Base-by-base conservation (phyloP, 169 alveolate species). In the Plasmodium cynomolgi region DNA sequence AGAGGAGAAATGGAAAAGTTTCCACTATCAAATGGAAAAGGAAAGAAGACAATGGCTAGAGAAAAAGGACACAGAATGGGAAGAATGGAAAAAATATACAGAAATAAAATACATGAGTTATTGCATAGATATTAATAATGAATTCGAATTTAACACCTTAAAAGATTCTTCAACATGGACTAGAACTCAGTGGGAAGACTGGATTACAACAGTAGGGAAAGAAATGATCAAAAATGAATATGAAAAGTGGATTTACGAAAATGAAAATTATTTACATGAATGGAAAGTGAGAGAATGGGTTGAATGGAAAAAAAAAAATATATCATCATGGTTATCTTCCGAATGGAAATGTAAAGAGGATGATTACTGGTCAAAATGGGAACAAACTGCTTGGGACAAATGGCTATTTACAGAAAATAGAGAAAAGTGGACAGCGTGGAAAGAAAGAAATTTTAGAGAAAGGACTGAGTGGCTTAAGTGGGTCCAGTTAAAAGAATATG, bases 261-360 rank as follows among this genome's bases (percentile, higher is more conserved):
- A 33, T 33, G 54, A 75, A 29, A 29, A 33, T 8, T 26, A 23
- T 29, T 33, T 75, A 75, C 13, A 75, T 75, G 20, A 75, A 75
- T 15, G 34, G 50, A 33, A 33, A 5, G 34, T 26, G 50, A 75
- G n/a, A 29, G 41, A 75, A 75, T 75, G 83, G 83, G n/a, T 75
- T 75, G 56, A 20, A 33, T 75, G 83, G 83, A 75, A 75, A 75
- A 34, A 75, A 29, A 33, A 75, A 17, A 75, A 75, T 33, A 75
- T 75, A 31, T 29, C 29, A 33, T 75, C 83, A 33, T 75, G 83
- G 83, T 33, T 75, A 20, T 23, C 83, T 2, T 29, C 34, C 13
- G 83, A 75, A 75, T 75, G 83, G 83, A 75, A 75, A 75, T 31
- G 56, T 33, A 39, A 75, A 20, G 83, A 75, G 39, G 34, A 75